Percentiles rank a stretch among this genome's conserved stretches.
Conservation (phyloP, 179 eudicot genomes). For the Patellifolia procumbens region DNA sequence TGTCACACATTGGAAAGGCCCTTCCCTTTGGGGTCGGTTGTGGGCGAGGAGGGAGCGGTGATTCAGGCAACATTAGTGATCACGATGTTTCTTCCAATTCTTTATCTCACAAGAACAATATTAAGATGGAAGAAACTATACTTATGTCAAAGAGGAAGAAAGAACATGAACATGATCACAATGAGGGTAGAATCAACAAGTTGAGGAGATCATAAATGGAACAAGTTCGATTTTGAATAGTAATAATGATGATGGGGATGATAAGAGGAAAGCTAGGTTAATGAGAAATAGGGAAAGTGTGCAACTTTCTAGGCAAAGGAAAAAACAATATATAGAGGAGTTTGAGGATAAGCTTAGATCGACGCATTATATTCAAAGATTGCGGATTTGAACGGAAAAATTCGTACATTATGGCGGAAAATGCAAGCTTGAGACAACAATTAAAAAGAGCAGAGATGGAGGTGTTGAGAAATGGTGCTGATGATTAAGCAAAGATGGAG, state of each 20-base stretch:
- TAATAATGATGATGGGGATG: slow-evolving; percentile 49
- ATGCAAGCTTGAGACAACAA: slow-evolving; percentile 65
- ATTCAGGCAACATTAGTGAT: slow-evolving; percentile 34
- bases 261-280: slow-evolving; percentile 71
- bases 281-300: slow-evolving; percentile 94
- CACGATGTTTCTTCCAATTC: slow-evolving; percentile 32
- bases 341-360: slow-evolving; percentile 83
- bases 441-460: too few relatives aligned
- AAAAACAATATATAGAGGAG: slow-evolving; percentile 88
- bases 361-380: slow-evolving; percentile 80
- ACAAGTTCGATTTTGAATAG: slow-evolving; percentile 20
- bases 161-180: slow-evolving; percentile 35
- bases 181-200: slow-evolving; percentile 45
- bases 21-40: too few relatives aligned
- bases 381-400: slow-evolving; percentile 67
- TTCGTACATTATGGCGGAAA: slow-evolving; percentile 70
- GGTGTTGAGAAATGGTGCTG: too few relatives aligned
- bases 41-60: too few relatives aligned
- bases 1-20: slow-evolving; percentile 18
- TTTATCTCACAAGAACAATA: slow-evolving; percentile 35
- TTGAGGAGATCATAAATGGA: slow-evolving; percentile 27
- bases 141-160: slow-evolving; percentile 61
- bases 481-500: too few relatives aligned
- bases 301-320: slow-evolving; percentile 86
- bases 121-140: slow-evolving; percentile 42